phyloP scores from a whole-genome alignment of 1,284 basidiomycete genomes.

The Grifola frondosa region DNA sequence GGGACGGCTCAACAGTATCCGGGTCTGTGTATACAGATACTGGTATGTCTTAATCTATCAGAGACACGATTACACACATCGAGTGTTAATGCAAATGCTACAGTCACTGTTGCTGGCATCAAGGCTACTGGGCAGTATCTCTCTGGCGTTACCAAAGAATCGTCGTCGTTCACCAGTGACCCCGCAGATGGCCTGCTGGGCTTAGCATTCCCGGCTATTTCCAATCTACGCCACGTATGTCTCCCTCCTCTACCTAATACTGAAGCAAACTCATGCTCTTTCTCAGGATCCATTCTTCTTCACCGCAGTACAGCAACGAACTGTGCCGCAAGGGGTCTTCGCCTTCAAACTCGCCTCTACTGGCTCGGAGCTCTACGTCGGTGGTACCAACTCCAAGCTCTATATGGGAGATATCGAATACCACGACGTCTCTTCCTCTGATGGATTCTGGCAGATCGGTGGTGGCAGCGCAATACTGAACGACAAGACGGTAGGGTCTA shows the following conservation, averaged over 20 bases:
- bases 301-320: constrained; percentile 40
- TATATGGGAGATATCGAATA: constrained; percentile 38
- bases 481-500: constrained; percentile 20
- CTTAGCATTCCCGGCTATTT: constrained; percentile 24
- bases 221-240: constrained; percentile 12
- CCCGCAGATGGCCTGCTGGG: constrained; percentile 26
- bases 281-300: constrained; percentile 42
- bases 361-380: constrained; percentile 56
- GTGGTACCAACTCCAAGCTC: constrained; percentile 44
- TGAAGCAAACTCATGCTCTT: neutral
- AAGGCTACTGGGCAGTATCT: constrained; percentile 24
- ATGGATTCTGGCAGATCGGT: constrained; percentile 43
- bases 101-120: constrained; percentile 14
- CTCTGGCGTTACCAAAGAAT: constrained; percentile 17
- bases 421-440: constrained; percentile 6
- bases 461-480: constrained; percentile 36
- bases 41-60: constrained; percentile 21
- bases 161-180: constrained; percentile 11
- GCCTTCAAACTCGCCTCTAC: constrained; percentile 49
- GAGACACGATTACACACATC: too few species aligned
- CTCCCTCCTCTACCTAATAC: neutral
- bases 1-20: constrained; percentile 50
- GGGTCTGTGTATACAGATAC: constrained; percentile 54
- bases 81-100: too few species aligned
- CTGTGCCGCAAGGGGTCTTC: constrained; percentile 44